Evolutionary conservation across 2,329 filamentous ascomycete species (phyloP), one percentile per base, ranked within the genome.

Genomic region (Chaetomiaceae sp.): DNA sequence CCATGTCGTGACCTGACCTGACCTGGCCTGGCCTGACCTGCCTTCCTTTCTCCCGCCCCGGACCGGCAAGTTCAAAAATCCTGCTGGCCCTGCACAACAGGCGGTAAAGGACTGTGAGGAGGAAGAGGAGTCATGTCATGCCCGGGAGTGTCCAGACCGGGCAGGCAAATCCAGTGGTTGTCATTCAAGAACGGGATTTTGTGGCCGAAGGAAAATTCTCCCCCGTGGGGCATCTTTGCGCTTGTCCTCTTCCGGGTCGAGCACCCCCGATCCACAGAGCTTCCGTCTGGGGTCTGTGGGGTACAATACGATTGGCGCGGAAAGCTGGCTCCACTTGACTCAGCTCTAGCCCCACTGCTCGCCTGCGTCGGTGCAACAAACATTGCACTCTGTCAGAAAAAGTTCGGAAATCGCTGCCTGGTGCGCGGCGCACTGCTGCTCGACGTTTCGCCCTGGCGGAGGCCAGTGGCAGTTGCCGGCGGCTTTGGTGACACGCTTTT

Each of bases 261-360:
- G 30, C 27, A 20, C 25, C 45, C 34, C 29, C 49, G 57, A 47
- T 49, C 44, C 49, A 33, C 52, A 29, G 41, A 48, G 48, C 38
- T 48, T 50, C 48, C 47, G 48, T 58, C 52, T 53, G 52, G 57
- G 57, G 53, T 50, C 32, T 56, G 53, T 56, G 58, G 58, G 55
- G 53, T 55, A 47, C 11, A 44, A 49, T 18, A 21, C 43, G 48
- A 57, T 57, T 57, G 47, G 52, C 41, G 40, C 41, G 16, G 25
- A 37, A 20, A 36, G 33, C 14, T n/a, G 5, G 33, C 40, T 42
- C 36, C 43, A 48, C 34, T 43, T 44, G 32, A 29, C 48, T 55
- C 48, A 54, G 52, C 52, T 54, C 40, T n/a, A 36, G 47, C 48
- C 53, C 49, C 53, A 51, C 32, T 4, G 44, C 18, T 21, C 45